Evolutionary conservation across 306 rosid genomes (phyloP).

Genomic region (Begonia peltatifolia): DNA sequence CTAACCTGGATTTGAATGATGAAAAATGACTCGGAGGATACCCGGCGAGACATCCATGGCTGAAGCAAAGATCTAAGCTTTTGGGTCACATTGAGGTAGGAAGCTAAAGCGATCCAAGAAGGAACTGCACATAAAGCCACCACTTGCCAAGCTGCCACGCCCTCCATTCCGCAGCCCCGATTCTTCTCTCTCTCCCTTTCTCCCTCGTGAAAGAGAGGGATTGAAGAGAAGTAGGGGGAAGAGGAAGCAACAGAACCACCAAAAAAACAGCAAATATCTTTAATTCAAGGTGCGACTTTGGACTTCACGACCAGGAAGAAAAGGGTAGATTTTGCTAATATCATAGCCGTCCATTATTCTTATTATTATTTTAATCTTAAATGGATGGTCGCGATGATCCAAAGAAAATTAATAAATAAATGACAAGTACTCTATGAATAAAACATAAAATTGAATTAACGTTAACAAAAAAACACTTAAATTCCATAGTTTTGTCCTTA

Average conservation of each 20-base stretch:
- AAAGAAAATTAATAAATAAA: too few relatives aligned
- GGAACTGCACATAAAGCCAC: conserved; percentile 46
- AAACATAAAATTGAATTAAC: too few relatives aligned
- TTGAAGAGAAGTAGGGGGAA: conserved; percentile 1
- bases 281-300: neutral
- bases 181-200: conserved; percentile 5
- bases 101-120: conserved; percentile 41
- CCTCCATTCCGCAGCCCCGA: conserved; percentile 34
- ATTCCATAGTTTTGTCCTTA: too few relatives aligned
- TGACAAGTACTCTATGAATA: too few relatives aligned
- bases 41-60: conserved; percentile 53
- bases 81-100: conserved; percentile 51
- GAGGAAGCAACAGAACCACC: neutral
- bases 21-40: conserved; percentile 37
- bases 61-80: conserved; percentile 66
- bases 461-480: too few relatives aligned
- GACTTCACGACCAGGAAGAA: neutral
- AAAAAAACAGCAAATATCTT: neutral
- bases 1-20: conserved; percentile 75
- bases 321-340: neutral
- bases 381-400: too few relatives aligned
- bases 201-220: conserved; percentile 12
- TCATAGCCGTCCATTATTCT: too few relatives aligned
- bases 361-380: too few relatives aligned
- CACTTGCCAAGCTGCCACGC: conserved; percentile 51